Conservation (phyloP, 192 early-diverging fungal genomes). For the Coemansia interrupta region DNA sequence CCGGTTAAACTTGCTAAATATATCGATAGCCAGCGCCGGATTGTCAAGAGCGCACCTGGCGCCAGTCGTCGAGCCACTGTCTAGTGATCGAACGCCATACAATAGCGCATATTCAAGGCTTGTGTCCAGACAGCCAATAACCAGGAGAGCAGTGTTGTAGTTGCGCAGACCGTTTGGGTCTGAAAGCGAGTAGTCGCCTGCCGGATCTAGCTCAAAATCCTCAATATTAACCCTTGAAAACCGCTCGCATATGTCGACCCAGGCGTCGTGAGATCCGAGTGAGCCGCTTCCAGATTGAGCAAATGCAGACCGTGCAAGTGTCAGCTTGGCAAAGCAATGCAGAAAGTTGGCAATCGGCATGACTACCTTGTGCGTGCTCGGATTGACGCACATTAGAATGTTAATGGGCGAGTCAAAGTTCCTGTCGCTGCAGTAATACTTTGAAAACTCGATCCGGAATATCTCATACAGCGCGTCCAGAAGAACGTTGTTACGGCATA, state of each 20-base stretch:
- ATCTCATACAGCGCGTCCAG: conserved; percentile 23
- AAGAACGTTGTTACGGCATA: conserved; percentile 13
- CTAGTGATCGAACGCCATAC: conserved; percentile 1
- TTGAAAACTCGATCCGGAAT: conserved; percentile 46
- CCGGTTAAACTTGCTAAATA: conserved; percentile 24
- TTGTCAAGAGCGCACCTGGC: background rate
- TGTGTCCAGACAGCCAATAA: conserved; percentile 62
- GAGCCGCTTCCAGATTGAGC: background rate
- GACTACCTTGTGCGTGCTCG: conserved; percentile 14
- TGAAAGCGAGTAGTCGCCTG: conserved; percentile 60
- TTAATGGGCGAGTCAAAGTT: conserved; percentile 19
- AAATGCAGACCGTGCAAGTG: background rate
- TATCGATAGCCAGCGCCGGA: conserved; percentile 21
- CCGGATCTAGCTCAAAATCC: conserved; percentile 64
- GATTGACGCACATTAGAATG: conserved; percentile 25
- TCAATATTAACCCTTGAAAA: conserved; percentile 58
- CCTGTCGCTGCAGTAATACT: conserved; percentile 37
- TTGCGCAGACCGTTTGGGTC: conserved; percentile 57
- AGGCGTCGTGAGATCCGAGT: background rate
- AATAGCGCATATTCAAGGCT: conserved; percentile 35
- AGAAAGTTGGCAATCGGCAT: conserved; percentile 35
- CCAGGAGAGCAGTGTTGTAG: conserved; percentile 50
- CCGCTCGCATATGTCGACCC: conserved; percentile 37
- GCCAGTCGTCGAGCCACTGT: background rate
- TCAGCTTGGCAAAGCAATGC: conserved; percentile 32